phyloP scores from a whole-genome alignment of 176 grass and related monocot species.

The Carex cristatella region DNA sequence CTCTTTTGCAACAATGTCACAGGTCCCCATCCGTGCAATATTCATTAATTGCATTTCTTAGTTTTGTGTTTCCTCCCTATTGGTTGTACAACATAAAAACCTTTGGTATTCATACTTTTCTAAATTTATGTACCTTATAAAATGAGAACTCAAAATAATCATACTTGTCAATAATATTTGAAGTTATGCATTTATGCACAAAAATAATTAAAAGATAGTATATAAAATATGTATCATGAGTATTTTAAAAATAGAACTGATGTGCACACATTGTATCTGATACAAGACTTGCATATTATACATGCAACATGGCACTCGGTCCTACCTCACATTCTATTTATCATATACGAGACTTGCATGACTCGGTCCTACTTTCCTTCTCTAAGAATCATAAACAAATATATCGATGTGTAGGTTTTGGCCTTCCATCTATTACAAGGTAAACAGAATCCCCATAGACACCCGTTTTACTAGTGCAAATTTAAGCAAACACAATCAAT shows the following conservation, averaged over 20 bases:
- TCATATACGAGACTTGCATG: background rate
- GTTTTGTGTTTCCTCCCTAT: background rate
- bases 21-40: constrained; percentile 2
- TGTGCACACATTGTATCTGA: background rate
- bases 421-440: background rate
- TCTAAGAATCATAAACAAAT: background rate
- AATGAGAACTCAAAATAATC: background rate
- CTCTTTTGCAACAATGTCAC: background rate
- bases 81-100: background rate
- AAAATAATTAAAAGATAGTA: background rate
- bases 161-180: background rate
- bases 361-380: no score
- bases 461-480: background rate
- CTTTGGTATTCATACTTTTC: background rate
- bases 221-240: background rate
- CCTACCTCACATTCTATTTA: background rate
- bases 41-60: background rate
- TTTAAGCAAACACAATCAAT: background rate
- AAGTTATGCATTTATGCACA: background rate
- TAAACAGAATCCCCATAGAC: background rate
- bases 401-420: background rate
- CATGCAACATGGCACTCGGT: background rate
- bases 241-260: background rate
- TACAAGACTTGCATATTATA: background rate
- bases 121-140: background rate